These are phyloP conservation scores for Aphanoascus verrucosus DNA, from an alignment of 2,329 filamentous ascomycete genomes.

Conservation along the genomic window DNA sequence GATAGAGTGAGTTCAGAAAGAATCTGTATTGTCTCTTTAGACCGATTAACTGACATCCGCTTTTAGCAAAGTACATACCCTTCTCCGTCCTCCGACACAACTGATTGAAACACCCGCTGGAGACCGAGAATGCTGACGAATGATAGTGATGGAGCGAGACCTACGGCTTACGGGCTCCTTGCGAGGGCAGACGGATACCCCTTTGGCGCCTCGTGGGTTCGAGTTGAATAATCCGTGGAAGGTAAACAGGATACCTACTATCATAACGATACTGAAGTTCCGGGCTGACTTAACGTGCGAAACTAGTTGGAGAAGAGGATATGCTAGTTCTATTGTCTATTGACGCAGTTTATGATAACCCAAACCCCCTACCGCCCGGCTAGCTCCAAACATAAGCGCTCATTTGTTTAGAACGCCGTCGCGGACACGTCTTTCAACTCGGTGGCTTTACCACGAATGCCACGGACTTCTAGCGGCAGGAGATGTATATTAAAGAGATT, in stretches of 20 bases:
- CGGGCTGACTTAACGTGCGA: background rate
- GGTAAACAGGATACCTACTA: slow-evolving; percentile 33
- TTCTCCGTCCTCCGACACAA: background rate
- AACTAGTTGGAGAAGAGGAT: slow-evolving; percentile 33
- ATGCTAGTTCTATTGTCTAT: slow-evolving; percentile 21
- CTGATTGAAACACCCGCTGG: background rate
- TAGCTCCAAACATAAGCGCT: background rate
- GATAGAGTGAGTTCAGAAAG: slow-evolving; percentile 45
- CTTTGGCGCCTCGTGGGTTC: slow-evolving; percentile 50
- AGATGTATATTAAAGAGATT: slow-evolving; percentile 46
- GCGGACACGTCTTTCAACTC: slow-evolving; percentile 23
- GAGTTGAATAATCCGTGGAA: slow-evolving; percentile 59
- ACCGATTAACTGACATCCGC: slow-evolving; percentile 10
- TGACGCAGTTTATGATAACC: slow-evolving; percentile 5
- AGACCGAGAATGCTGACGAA: slow-evolving; percentile 11
- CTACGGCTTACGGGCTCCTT: slow-evolving; percentile 50
- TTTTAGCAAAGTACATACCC: slow-evolving; percentile 44
- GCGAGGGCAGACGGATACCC: slow-evolving; percentile 52
- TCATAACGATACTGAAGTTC: background rate
- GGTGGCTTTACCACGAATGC: slow-evolving; percentile 42
- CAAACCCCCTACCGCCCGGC: background rate
- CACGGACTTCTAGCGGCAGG: slow-evolving; percentile 40
- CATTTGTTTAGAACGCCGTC: background rate
- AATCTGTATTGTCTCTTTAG: background rate
- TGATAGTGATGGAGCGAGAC: slow-evolving; percentile 57